Percentiles rank a stretch among this genome's conserved stretches.
These are phyloP conservation scores for Ceratocystis diversiconidia DNA, from an alignment of 2,329 filamentous ascomycete species.

Conservation along the genomic window DNA sequence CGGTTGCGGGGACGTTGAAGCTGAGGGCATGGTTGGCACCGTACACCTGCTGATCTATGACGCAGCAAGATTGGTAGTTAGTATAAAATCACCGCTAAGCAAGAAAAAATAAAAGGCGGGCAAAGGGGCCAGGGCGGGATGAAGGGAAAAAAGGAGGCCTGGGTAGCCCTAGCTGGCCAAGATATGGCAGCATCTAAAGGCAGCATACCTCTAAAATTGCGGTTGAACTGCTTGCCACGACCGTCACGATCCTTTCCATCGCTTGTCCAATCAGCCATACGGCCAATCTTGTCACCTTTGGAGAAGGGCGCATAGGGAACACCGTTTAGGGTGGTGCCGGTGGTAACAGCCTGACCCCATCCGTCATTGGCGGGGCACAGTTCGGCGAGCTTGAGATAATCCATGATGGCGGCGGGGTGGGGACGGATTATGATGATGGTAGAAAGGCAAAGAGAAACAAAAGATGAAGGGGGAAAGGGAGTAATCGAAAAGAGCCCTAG, in stretches of 20 bases:
- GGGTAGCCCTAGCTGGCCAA: neutral
- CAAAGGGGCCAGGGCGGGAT: neutral
- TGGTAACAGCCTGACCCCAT: conserved; percentile 77
- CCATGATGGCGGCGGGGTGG: conserved; percentile 18
- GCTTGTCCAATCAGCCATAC: conserved; percentile 96
- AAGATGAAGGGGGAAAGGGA: neutral
- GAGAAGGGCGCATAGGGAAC: conserved; percentile 97
- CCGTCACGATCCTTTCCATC: conserved; percentile 74
- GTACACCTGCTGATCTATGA: conserved; percentile 84
- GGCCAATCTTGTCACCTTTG: conserved; percentile 95
- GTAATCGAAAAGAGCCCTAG: neutral
- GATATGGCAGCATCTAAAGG: neutral
- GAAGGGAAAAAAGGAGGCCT: neutral
- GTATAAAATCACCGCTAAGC: conserved; percentile 17
- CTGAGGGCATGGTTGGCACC: conserved; percentile 73
- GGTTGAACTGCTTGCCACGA: conserved; percentile 71
- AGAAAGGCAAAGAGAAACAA: neutral
- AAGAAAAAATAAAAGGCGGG: neutral
- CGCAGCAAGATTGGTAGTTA: conserved; percentile 10
- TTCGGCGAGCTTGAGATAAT: conserved; percentile 50
- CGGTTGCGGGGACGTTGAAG: conserved; percentile 80
- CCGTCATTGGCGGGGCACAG: conserved; percentile 59
- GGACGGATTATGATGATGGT: neutral
- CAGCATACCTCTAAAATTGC: conserved; percentile 71
- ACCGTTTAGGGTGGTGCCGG: conserved; percentile 79